Evolutionary conservation across 192 early-diverging fungal species (phyloP).

Genomic region (Mortierella hygrophila): DNA sequence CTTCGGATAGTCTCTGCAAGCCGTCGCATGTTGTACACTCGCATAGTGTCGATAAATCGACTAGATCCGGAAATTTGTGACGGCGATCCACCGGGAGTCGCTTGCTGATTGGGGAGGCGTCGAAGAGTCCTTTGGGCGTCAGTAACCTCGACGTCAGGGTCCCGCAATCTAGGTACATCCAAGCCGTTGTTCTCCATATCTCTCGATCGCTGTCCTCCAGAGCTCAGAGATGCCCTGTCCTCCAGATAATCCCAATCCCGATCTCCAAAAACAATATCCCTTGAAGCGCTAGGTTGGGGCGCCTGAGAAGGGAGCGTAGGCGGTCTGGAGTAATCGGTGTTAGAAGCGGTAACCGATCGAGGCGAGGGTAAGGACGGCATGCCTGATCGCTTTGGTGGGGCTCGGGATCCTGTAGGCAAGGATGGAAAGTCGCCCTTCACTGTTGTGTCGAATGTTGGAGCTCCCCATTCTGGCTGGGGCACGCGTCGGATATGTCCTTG

Average conservation of each 20-base stretch:
- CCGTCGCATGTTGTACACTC: conserved; percentile 40
- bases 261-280: conserved; percentile 24
- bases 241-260: conserved; percentile 26
- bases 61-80: too few species aligned
- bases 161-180: conserved; percentile 8
- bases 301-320: not conserved
- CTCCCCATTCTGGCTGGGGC: conserved; percentile 26
- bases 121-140: conserved; percentile 9
- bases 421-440: conserved; percentile 32
- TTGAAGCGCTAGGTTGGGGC: not conserved
- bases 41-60: conserved; percentile 11
- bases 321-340: not conserved
- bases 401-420: not conserved
- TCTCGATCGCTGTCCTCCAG: not conserved
- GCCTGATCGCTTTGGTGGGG: conserved; percentile 5
- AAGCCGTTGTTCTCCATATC: conserved; percentile 7
- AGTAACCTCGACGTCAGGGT: not conserved
- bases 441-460: conserved; percentile 12
- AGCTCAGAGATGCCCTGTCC: not conserved
- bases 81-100: not conserved
- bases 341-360: not conserved
- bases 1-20: conserved; percentile 18
- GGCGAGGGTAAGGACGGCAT: conserved; percentile 18
- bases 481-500: not conserved
- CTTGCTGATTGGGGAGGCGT: conserved; percentile 10